Percentiles rank a stretch among this genome's conserved stretches.
These are phyloP conservation scores for Entonaema liquescens DNA, from an alignment of 495 filamentous ascomycete species.

Conservation along the genomic window DNA sequence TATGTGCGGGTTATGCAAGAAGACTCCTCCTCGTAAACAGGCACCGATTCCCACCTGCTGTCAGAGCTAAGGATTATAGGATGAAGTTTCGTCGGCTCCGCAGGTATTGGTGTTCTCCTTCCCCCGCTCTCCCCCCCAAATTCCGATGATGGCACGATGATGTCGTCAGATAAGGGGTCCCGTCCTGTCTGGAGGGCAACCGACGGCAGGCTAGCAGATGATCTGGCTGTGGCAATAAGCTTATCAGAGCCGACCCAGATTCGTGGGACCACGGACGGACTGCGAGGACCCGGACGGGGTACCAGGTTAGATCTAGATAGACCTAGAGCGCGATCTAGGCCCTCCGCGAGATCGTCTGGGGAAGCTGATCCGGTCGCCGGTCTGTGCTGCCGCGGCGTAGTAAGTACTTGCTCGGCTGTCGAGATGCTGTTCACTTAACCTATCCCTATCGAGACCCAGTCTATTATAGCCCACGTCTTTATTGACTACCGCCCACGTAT, in stretches of 20 bases:
- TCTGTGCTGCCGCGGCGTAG: constrained; percentile 9
- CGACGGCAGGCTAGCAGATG: constrained; percentile 22
- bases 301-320: constrained; percentile 40
- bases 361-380: constrained; percentile 24
- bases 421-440: constrained; percentile 18
- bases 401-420: constrained; percentile 8
- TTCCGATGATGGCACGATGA: constrained; percentile 12
- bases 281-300: constrained; percentile 21
- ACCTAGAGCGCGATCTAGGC: constrained; percentile 44
- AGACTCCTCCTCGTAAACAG: neutral
- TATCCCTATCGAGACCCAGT: neutral
- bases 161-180: constrained; percentile 32
- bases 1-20: neutral
- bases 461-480: neutral
- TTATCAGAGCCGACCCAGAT: constrained; percentile 41
- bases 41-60: too few species aligned
- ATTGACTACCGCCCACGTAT: neutral
- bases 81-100: neutral
- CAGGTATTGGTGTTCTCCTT: neutral
- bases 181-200: neutral
- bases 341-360: constrained; percentile 32
- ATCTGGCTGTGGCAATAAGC: constrained; percentile 29
- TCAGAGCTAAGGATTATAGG: neutral
- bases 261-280: constrained; percentile 32
- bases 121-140: neutral